Evolutionary conservation across 257 asterid genomes (phyloP), one percentile per base, ranked within the genome.

Genomic region (Solanum chiquidenum): DNA sequence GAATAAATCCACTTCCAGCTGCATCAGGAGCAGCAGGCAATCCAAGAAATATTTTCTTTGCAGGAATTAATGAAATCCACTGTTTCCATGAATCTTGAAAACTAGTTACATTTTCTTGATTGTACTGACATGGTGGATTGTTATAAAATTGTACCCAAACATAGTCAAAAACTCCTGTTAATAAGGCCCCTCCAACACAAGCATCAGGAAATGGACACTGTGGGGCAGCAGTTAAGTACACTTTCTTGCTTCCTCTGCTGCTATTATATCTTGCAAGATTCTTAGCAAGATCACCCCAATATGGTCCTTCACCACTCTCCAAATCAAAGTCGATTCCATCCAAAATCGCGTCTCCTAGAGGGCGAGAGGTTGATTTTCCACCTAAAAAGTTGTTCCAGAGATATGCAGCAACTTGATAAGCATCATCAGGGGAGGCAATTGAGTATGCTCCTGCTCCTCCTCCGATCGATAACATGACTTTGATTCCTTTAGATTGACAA

Each of bases 121-220:
- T 77, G 64, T 88, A 89, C 46, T 92, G 93, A 60, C 92, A 91
- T 31, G 94, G 94, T 31, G 91, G 91, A 52, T 92, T 90, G 86
- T 92, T 92, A 14, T 90, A 92, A 62, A 92, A 91, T 75, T 92
- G 94, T 4, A 92, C 91, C 93, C 94, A 92, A 46, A 92, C 94
- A 88, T 92, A 92, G 87, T 92, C 91, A 44, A 92, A 92, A 44
- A 92, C 87, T 18, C 93, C 92, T 5, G 93, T 91, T 33, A 86
- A 34, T 31, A 92, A 89, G 3, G 94, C 92, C 10, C 86, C 89
- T 6, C 93, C 93, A 6, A 92, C 49, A 58, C 90, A 92, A 25
- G 90, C 91, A 88, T 93, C 95, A 3, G 93, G 95, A 55, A 91
- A 92, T 5, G 93, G 94, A 89, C 93, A 91, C 49, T 93, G 93